Evolutionary conservation across 306 rosid species (phyloP).

Genomic region (Malus sieversii): DNA sequence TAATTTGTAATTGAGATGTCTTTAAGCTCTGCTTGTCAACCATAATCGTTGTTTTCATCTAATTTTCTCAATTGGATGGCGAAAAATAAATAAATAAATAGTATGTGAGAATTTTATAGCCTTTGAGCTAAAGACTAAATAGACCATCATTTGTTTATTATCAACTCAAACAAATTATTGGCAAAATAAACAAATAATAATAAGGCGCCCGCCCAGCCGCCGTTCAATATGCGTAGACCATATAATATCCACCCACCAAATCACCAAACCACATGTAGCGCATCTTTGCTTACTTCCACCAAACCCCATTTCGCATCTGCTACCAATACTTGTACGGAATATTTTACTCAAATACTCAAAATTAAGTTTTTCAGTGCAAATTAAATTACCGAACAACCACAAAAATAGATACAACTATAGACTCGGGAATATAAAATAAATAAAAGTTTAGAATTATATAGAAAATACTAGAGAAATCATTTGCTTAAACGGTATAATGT

Average conservation of each 20-base stretch:
- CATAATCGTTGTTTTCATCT: accelerated
- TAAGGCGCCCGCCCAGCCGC: neutral
- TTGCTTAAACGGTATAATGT: too few species aligned
- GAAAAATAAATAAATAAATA: too few species aligned
- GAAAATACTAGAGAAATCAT: too few species aligned
- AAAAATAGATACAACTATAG: neutral
- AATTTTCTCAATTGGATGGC: too few species aligned
- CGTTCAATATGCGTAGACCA: neutral
- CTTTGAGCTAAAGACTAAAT: neutral
- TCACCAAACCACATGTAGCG: neutral
- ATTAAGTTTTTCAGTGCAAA: neutral
- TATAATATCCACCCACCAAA: constrained; percentile 1
- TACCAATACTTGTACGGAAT: neutral
- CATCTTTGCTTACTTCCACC: constrained; percentile 4
- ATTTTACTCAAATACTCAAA: neutral
- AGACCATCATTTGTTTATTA: neutral
- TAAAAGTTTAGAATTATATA: too few species aligned
- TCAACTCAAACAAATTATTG: neutral
- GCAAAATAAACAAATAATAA: neutral
- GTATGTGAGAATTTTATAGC: neutral
- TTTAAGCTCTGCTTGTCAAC: too few species aligned
- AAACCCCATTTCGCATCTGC: neutral
- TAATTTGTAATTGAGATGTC: too few species aligned
- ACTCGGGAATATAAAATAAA: neutral
- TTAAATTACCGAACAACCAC: neutral